phyloP scores from a whole-genome alignment of 2,329 filamentous ascomycete species.

The Talaromyces atroroseus region DNA sequence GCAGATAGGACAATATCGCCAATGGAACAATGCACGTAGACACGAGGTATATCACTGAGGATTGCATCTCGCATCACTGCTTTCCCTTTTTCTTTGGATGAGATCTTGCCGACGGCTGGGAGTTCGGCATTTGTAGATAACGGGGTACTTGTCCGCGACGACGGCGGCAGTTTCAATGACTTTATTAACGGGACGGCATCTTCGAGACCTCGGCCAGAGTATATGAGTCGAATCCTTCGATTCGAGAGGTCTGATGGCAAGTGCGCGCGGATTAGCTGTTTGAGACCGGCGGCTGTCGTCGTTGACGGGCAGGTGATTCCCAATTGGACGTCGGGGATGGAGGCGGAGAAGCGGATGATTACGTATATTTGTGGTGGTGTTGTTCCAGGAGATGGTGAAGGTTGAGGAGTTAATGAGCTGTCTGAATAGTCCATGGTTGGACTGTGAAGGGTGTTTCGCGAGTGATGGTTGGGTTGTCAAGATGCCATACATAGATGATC shows the following conservation, averaged over 20 bases:
- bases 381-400: constrained; percentile 15
- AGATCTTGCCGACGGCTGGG: constrained; percentile 17
- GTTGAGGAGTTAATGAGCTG: constrained; percentile 12
- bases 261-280: constrained; percentile 70
- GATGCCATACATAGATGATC: background rate
- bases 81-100: constrained; percentile 50
- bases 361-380: constrained; percentile 53
- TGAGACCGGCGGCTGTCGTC: constrained; percentile 72
- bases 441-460: constrained; percentile 1
- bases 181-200: constrained; percentile 64
- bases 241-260: constrained; percentile 58
- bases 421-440: constrained; percentile 8
- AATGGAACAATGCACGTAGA: constrained; percentile 93
- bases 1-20: constrained; percentile 66
- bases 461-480: background rate
- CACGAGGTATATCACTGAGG: constrained; percentile 50
- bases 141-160: constrained; percentile 43
- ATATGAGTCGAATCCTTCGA: constrained; percentile 78
- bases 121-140: constrained; percentile 5
- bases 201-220: constrained; percentile 78
- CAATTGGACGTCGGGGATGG: constrained; percentile 75
- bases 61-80: constrained; percentile 49
- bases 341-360: constrained; percentile 84
- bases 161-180: constrained; percentile 60
- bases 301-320: constrained; percentile 63